These are phyloP conservation scores for Meira miltonrushii DNA, from an alignment of 1,284 basidiomycete species.

Conservation along the genomic window DNA sequence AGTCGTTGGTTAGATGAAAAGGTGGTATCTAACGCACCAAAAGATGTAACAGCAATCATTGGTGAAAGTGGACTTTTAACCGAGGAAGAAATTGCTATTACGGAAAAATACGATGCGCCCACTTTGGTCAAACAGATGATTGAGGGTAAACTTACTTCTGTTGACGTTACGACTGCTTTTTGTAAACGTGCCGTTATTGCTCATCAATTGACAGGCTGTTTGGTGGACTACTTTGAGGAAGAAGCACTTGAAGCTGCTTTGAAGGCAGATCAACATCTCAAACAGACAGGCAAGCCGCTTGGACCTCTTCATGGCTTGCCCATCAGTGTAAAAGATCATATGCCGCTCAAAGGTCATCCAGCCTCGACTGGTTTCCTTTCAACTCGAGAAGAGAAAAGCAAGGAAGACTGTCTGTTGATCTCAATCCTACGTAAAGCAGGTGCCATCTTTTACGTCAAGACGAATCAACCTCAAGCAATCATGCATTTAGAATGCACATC, in stretches of 20 bases:
- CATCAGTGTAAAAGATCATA: slow-evolving; percentile 65
- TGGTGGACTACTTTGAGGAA: slow-evolving; percentile 21
- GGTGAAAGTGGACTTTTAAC: no score
- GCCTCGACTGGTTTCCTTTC: slow-evolving; percentile 63
- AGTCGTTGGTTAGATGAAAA: no score
- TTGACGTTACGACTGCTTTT: slow-evolving; percentile 18
- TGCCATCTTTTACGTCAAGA: slow-evolving; percentile 65
- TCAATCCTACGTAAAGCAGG: slow-evolving; percentile 58
- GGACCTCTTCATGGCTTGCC: slow-evolving; percentile 65
- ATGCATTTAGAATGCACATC: slow-evolving; percentile 51
- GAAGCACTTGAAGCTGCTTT: slow-evolving; percentile 8
- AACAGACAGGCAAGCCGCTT: slow-evolving; percentile 56
- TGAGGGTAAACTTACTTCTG: not conserved
- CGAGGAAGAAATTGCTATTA: no score
- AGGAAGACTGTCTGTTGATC: slow-evolving; percentile 55
- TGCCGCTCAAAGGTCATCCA: slow-evolving; percentile 61
- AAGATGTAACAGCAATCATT: no score
- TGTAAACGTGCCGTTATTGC: slow-evolving; percentile 22
- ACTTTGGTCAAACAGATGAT: no score
- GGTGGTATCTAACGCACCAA: no score
- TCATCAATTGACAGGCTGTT: slow-evolving; percentile 28
- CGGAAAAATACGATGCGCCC: no score
- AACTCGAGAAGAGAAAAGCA: slow-evolving; percentile 57
- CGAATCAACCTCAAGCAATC: slow-evolving; percentile 31
- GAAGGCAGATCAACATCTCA: slow-evolving; percentile 58